Base-by-base conservation (phyloP, 1,139 yeast species). In the Geotrichum australiense region DNA sequence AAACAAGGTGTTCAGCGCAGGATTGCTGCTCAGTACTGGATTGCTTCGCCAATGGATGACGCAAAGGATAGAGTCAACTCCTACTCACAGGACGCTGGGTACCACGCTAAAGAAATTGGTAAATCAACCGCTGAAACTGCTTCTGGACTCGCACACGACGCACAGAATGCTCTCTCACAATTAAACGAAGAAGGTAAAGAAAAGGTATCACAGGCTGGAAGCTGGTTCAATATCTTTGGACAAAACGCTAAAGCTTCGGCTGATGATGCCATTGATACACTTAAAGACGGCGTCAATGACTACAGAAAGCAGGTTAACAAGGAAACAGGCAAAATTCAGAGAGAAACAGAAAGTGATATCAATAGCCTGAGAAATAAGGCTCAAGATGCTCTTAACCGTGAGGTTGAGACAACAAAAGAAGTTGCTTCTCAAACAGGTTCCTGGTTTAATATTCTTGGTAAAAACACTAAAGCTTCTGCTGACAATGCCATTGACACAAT, bases 21-120 rank as follows among this genome's bases (percentile, higher is more conserved):
- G 18, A 16, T 32, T 16, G 16, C 37, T 10, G n/a, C 18, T 11
- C 18, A 14, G 12, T 39, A 39, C 18, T 39, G 42, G 42, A 33
- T 39, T 27, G 12, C 18, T 11, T 39, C 42, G 11, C 34, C 42
- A 2, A 21, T 34, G 5, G 42, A 39, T 10, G 37, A 39, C 18
- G 42, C 37, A 11, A 33, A 39, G 19, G 29, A 33, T 14, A 30
- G 30, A n/a, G 33, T 35, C n/a, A 7, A 12, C 20, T n/a, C 26
- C 11, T 26, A 20, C 12, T 21, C 28, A 11, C 26, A 27, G 27
- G 28, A 33, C 6, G 37, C 37, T 34, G 35, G 29, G 10, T 36
- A 35, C 12, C 35, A 37, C n/a, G 12, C 18, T 22, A 19, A 24
- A 20, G 32, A 29, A 16, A 18, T 29, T 10, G 40, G 26, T 11